Evolutionary conservation across 306 rosid species (phyloP), one percentile per base, ranked within the genome.

Genomic region (Cucurbita argyrosperma): DNA sequence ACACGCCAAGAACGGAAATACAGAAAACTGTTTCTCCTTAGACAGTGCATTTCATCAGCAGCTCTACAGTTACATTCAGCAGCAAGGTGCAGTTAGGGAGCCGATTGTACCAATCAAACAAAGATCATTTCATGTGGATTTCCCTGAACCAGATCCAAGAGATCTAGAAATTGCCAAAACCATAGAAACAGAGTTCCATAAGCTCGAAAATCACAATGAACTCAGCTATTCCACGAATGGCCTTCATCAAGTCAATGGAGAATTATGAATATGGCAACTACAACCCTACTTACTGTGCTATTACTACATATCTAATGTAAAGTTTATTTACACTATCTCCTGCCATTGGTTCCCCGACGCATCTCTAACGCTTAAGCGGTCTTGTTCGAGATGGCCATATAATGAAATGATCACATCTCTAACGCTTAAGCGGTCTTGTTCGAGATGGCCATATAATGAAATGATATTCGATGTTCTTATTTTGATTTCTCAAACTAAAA

Each of bases 1-100:
- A 43, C 88, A 84, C 53, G 40, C 73, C 11, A 76, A 59, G 10
- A 79, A 82, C 19, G 86, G 76, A 58, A 78, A 30, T 26, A 61
- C 76, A 23, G 90, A 82, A 42, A 86, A 80, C 61, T 89, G 97
- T 76, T 94, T 91, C 92, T 88, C 92, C 63, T 77, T 83, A 4
- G 88, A 94, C 60, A 87, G 87, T 53, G 59, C 74, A 18, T 91
- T 83, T 85, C 99, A 94, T 79, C 97, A 91, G 82, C 86, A 91
- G 71, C 90, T 91, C 75, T 91, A 89, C 79, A 79, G 65, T 61
- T 76, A 76, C 74, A 59, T 84, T 81, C 88, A 87, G 73, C 82
- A 80, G 58, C 90, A 85, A 88, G 89, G 96, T 8, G 78, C 15
- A 9, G 9, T 47, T 15, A 43, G 52, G 75, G 86, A 91, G 75